Conservation (phyloP, 768 basidiomycete genomes). For the Lentinula detonsa region DNA sequence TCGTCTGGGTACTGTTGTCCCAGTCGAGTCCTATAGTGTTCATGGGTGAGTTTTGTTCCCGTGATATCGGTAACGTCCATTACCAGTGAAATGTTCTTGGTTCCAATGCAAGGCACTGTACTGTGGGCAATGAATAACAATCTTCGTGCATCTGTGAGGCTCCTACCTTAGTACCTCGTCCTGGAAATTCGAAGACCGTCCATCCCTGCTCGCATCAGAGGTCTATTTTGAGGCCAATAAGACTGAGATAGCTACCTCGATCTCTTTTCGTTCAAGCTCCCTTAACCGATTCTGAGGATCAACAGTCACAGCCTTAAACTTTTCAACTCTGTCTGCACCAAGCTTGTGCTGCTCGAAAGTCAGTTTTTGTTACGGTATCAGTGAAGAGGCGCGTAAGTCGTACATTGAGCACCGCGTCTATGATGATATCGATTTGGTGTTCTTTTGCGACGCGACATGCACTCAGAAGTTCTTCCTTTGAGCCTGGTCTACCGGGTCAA, state of each 20-base stretch:
- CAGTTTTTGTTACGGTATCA: conserved; percentile 6
- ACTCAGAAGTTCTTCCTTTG: conserved; percentile 63
- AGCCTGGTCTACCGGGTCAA: neutral
- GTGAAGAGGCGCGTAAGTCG: conserved; percentile 11
- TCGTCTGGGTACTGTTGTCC: conserved; percentile 61
- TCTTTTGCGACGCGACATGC: conserved; percentile 65
- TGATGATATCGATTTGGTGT: conserved; percentile 67
- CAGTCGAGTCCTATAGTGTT: conserved; percentile 65
- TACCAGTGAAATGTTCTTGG: conserved; percentile 76
- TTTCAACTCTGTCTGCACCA: conserved; percentile 75
- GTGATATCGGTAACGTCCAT: neutral
- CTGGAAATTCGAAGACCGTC: conserved; percentile 85
- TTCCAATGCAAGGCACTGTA: conserved; percentile 72
- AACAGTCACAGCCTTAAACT: conserved; percentile 64
- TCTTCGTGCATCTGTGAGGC: neutral
- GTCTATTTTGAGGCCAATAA: neutral
- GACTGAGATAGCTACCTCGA: conserved; percentile 44
- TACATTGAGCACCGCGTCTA: conserved; percentile 90
- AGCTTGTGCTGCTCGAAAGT: conserved; percentile 58
- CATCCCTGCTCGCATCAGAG: conserved; percentile 61
- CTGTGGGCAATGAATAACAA: conserved; percentile 26
- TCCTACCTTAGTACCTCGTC: conserved; percentile 61
- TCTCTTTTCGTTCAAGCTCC: conserved; percentile 52
- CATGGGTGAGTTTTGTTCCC: neutral
- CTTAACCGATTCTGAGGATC: conserved; percentile 62